Base-by-base conservation (phyloP, 139 green algal genomes). In the Coelastrella sp. region DNA sequence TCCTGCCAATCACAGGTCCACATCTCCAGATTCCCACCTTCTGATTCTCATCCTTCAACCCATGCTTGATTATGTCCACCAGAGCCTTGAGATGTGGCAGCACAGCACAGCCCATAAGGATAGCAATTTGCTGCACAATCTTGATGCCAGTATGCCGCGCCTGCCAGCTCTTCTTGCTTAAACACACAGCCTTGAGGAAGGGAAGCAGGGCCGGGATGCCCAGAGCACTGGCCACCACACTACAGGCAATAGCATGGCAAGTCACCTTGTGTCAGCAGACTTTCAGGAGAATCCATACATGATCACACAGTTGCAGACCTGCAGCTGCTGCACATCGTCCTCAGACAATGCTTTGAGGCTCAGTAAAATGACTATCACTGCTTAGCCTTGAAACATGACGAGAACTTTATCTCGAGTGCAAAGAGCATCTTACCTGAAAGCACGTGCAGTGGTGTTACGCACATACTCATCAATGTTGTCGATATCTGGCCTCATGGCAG, bases 381-480 rank as follows among this genome's bases (percentile, higher is more conserved):
- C n/a, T n/a, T n/a, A n/a, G n/a, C n/a, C n/a, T n/a, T n/a, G n/a
- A n/a, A n/a, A n/a, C n/a, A n/a, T n/a, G n/a, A n/a, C n/a, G n/a
- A n/a, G n/a, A n/a, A n/a, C n/a, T n/a, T n/a, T n/a, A n/a, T n/a
- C n/a, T n/a, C n/a, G n/a, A n/a, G n/a, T n/a, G n/a, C n/a, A n/a
- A n/a, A 38, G 19, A 38, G 68, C 19, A 23, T 35, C 75, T 51
- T 60, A 82, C 75, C 75, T 86, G 86, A 93, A 93, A 2, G 90
- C 90, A 25, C 90, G 89, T 21, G 96, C 96, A 1, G 96, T 99
- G 60, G 97, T 99, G 91, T 99, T 99, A 45, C 96, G 90, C 73
- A 99, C 96, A 75, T 98, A 98, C 94, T 99, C 97, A 87, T 99
- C 97, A 19, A 99, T 93, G 93, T 99, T 98, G 92, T 99, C 97